Evolutionary conservation across 225 moss, liverwort and hornwort species (phyloP), one percentile per base, ranked within the genome.

Genomic region (Bryoerythrophyllum caledonicum): DNA sequence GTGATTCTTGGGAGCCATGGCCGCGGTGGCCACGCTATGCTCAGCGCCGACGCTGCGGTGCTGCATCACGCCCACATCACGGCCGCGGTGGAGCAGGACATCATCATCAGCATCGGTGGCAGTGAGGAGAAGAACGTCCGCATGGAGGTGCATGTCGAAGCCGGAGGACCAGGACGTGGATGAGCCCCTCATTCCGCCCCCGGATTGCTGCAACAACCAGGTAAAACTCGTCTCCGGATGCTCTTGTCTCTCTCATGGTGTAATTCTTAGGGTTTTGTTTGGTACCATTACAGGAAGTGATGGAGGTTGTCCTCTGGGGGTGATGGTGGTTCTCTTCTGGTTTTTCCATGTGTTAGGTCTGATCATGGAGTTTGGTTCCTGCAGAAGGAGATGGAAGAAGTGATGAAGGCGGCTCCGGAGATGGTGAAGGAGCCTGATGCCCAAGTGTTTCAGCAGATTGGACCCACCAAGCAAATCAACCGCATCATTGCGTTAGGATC

Each of bases 401-500:
- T 82, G 68, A 81, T 79, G 80, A 76, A 81, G 30, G 76, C 11
- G 66, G 82, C 83, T 34, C 81, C 88, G 6, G 83, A 81, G 27
- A 73, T 76, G 20, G 80, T 74, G 73, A 85, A 80, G 73, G 79
- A 84, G 68, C n/a, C n/a, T n/a, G 77, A 76, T 49, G 81, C 88
- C 37, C 79, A 82, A 71, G 81, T 54, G 41, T 89, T 86, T 66
- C 86, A 89, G 65, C 86, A 83, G 70, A 84, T 82, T 82, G 88
- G 88, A 72, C 88, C 88, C 5, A 81, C 88, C 27, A 89, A 89
- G 77, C 83, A 89, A 79, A 89, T 44, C 10, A 89, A 89, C 73
- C 81, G 80, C 10, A 65, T 83, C 2, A 79, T 86, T 51, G 88
- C 86, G 9, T 72, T 86, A 41, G 88, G 83, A 49, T 86, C 88